Evolutionary conservation across 306 rosid species (phyloP).

Genomic region (Fagus sylvatica): DNA sequence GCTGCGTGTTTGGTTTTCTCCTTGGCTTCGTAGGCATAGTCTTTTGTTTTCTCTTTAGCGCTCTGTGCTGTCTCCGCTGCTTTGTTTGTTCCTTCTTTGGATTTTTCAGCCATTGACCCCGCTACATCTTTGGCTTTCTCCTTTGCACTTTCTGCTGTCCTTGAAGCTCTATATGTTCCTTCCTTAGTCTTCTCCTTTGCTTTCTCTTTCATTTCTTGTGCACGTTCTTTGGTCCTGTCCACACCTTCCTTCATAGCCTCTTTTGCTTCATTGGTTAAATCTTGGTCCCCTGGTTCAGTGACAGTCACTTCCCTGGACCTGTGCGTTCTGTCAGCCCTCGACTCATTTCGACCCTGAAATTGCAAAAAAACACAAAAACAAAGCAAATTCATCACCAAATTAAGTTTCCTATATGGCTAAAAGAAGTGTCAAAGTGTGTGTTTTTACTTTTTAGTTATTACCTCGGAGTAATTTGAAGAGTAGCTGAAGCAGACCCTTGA

Average conservation of each 20-base stretch:
- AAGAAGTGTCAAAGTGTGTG: not conserved
- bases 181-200: slow-evolving; percentile 26
- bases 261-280: slow-evolving; percentile 28
- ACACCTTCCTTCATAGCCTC: slow-evolving; percentile 28
- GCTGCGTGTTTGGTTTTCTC: slow-evolving; percentile 22
- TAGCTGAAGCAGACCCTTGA: slow-evolving; percentile 53
- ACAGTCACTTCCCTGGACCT: not conserved
- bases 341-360: slow-evolving; percentile 45
- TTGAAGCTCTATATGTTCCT: slow-evolving; percentile 23
- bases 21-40: slow-evolving; percentile 31
- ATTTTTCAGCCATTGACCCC: slow-evolving; percentile 17
- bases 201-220: slow-evolving; percentile 14
- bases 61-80: slow-evolving; percentile 21
- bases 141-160: slow-evolving; percentile 2
- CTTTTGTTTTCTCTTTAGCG: slow-evolving; percentile 18
- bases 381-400: not conserved
- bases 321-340: slow-evolving; percentile 29
- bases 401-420: not conserved
- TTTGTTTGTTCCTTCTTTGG: slow-evolving; percentile 19
- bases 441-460: slow-evolving; percentile 19
- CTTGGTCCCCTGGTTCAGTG: not conserved
- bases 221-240: slow-evolving; percentile 25
- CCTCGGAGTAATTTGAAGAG: slow-evolving; percentile 51
- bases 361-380: not conserved
- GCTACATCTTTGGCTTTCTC: slow-evolving; percentile 26